Conservation (phyloP, 1,284 basidiomycete genomes). For the Pterulicium gracile region DNA sequence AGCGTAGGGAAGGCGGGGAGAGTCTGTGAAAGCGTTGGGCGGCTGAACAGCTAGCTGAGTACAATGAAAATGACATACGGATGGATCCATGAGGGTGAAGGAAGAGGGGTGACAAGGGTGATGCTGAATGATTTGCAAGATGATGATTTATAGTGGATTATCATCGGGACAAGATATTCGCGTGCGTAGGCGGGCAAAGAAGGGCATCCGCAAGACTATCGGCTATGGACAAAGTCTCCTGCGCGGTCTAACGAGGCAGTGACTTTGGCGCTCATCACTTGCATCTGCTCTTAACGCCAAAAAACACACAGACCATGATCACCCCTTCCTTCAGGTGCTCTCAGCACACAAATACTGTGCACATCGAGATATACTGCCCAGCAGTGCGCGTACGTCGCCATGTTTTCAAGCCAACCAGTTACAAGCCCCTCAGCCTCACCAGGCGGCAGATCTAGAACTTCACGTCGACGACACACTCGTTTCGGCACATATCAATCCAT, state of each 20-base stretch:
- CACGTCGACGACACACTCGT: constrained; percentile 60
- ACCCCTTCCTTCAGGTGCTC: constrained; percentile 69
- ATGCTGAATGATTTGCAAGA: neutral
- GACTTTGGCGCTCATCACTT: constrained; percentile 2
- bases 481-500: constrained; percentile 70
- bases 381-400: constrained; percentile 55
- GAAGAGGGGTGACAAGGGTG: neutral
- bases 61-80: constrained; percentile 26
- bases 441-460: constrained; percentile 74
- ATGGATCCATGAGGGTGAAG: constrained; percentile 41
- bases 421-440: constrained; percentile 17
- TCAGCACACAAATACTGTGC: constrained; percentile 50
- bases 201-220: neutral
- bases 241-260: neutral
- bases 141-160: neutral
- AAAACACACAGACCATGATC: constrained; percentile 41
- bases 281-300: neutral
- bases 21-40: constrained; percentile 29
- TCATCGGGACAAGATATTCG: constrained; percentile 1
- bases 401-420: constrained; percentile 8
- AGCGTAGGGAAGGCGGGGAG: constrained; percentile 60
- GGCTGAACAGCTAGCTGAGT: constrained; percentile 5
- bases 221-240: neutral
- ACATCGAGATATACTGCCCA: constrained; percentile 62
- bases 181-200: neutral